Evolutionary conservation across 345 rosid species (phyloP), one percentile per base, ranked within the genome.

Genomic region (Hibiscus mutabilis): DNA sequence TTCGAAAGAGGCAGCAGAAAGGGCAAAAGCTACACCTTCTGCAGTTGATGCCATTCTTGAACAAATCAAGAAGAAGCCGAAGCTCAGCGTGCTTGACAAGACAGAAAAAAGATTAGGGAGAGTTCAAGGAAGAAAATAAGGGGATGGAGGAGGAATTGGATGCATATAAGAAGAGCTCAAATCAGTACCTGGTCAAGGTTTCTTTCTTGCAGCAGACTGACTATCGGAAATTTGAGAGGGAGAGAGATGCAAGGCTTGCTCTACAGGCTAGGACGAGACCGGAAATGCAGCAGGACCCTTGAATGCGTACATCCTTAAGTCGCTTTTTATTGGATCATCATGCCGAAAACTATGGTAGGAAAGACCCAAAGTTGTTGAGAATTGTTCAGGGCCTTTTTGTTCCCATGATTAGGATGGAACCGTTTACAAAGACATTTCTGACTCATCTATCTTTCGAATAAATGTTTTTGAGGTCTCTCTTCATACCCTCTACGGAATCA

Each of bases 101-200:
- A 87, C 97, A n/a, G 1, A 94, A 90, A 78, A 89, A 85, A 83
- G 97, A 90, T 73, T 95, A 93, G 97, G 97, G 97, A 79, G 99
- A 95, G 77, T 95, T 84, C 51, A 95, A 95, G 83, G 97, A 89
- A 2, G 98, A 92, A 72, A 86, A 93, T 69, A 83, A 80, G 76
- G 90, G 93, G 19, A 69, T 91, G 57, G 97, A 90, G 78, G 96
- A 92, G 0, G 96, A 95, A 82, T 77, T 92, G 24, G 97, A 92
- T 66, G 89, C 92, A 25, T 92, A 95, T 76, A 92, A 90, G 87
- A 95, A 95, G 88, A 92, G 99, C 79, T 92, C 99, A 0, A 87
- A 92, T 76, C 87, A 91, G 80, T 89, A 93, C 77, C 83, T 92
- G 5, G 97, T 89, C 35, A 92, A 78, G 84, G 92, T 92, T 49